Conservation (phyloP, 2,329 filamentous ascomycete genomes). For the Aspergillus sp. region DNA sequence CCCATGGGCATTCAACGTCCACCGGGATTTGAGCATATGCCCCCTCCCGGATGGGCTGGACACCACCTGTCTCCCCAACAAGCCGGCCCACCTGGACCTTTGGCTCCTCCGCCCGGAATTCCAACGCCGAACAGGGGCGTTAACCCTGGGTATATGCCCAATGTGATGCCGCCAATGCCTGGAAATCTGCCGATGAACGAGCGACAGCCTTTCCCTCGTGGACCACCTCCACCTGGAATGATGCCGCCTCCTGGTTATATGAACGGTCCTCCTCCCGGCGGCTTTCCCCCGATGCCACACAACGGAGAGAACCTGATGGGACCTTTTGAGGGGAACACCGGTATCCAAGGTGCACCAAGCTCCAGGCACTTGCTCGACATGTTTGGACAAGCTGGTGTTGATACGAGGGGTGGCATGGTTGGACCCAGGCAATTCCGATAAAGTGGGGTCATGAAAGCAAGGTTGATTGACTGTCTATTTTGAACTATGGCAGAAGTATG, state of each 20-base stretch:
- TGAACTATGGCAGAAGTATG: neutral
- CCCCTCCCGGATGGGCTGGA: slow-evolving; percentile 41
- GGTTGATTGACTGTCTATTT: neutral
- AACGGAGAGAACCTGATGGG: slow-evolving; percentile 41
- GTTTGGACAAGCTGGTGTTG: slow-evolving; percentile 40
- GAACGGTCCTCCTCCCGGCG: slow-evolving; percentile 41
- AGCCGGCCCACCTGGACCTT: slow-evolving; percentile 31
- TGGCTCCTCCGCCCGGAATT: slow-evolving; percentile 42
- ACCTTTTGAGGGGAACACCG: slow-evolving; percentile 36
- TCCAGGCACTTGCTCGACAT: slow-evolving; percentile 46
- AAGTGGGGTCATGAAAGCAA: neutral
- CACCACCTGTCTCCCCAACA: slow-evolving; percentile 37
- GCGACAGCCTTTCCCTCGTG: slow-evolving; percentile 39
- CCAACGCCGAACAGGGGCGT: slow-evolving; percentile 37
- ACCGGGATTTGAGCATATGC: slow-evolving; percentile 45
- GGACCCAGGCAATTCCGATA: slow-evolving; percentile 39
- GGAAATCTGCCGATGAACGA: slow-evolving; percentile 35
- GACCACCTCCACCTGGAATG: slow-evolving; percentile 43
- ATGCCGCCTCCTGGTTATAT: slow-evolving; percentile 48
- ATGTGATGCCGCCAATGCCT: slow-evolving; percentile 38
- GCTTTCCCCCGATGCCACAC: slow-evolving; percentile 41
- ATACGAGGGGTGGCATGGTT: slow-evolving; percentile 37
- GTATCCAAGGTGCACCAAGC: slow-evolving; percentile 39
- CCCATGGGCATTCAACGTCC: slow-evolving; percentile 45
- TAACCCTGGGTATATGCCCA: slow-evolving; percentile 38